Percentiles rank a stretch among this genome's conserved stretches.
Evolutionary conservation across 805 yeast genomes (phyloP).

Genomic region (Candida ulmi): DNA sequence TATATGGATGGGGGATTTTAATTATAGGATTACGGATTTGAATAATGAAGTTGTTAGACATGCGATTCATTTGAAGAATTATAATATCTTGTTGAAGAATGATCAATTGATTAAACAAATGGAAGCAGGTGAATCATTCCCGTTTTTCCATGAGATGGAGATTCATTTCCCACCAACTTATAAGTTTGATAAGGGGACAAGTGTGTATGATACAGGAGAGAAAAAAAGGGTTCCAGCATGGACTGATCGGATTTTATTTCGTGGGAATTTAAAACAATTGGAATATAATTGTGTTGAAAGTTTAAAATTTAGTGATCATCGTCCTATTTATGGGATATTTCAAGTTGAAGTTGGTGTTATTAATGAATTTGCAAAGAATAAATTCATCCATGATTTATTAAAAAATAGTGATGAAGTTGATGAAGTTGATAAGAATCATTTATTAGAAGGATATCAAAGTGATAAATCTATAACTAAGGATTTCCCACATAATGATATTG

Average conservation of each 20-base stretch:
- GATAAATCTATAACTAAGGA: no score
- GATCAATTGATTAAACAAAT: constrained; percentile 82
- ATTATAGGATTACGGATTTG: constrained; percentile 64
- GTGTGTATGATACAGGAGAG: constrained; percentile 80
- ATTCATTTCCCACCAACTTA: constrained; percentile 87
- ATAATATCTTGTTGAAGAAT: constrained; percentile 47
- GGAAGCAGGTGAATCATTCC: constrained; percentile 70
- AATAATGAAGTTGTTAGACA: constrained; percentile 66
- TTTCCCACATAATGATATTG: no score
- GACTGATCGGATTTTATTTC: constrained; percentile 85
- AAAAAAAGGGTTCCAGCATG: constrained; percentile 94
- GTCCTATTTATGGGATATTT: constrained; percentile 80
- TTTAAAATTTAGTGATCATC: constrained; percentile 76
- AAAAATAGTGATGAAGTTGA: constrained; percentile 37
- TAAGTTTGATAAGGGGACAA: constrained; percentile 86
- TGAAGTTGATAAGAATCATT: constrained; percentile 39
- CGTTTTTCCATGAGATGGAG: constrained; percentile 75
- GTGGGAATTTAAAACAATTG: constrained; percentile 54
- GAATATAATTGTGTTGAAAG: constrained; percentile 54
- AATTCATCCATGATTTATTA: constrained; percentile 50
- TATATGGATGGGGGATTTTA: constrained; percentile 92
- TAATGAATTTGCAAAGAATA: constrained; percentile 48
- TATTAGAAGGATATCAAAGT: background rate
- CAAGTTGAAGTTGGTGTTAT: constrained; percentile 57
- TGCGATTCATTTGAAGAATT: constrained; percentile 42